Percentiles rank a stretch among this genome's conserved stretches.
These are phyloP conservation scores for Aspergillus brasiliensis DNA, from an alignment of 2,329 filamentous ascomycete species.

Conservation along the genomic window DNA sequence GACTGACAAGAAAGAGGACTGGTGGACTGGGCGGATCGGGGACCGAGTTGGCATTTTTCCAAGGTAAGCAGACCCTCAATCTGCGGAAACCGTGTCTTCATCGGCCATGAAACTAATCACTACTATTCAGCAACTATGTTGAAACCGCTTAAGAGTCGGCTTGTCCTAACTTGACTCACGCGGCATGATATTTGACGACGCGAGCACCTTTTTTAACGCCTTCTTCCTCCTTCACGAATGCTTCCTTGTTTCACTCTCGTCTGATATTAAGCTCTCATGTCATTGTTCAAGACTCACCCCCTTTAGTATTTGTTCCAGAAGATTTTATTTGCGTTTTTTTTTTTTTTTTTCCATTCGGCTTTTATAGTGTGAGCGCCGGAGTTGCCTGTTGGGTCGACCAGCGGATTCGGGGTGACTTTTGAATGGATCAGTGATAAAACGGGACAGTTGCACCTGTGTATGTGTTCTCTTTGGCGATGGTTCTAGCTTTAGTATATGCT, in stretches of 20 bases:
- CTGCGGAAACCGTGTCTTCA: background rate
- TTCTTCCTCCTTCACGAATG: background rate
- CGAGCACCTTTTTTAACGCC: background rate
- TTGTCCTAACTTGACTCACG: conserved; percentile 21
- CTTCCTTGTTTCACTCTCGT: conserved; percentile 4
- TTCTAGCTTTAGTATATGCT: background rate
- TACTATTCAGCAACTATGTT: conserved; percentile 38
- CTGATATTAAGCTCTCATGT: background rate
- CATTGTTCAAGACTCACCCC: background rate
- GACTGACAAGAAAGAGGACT: conserved; percentile 91
- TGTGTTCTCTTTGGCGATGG: background rate
- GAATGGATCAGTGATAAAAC: background rate
- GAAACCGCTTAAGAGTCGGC: conserved; percentile 31
- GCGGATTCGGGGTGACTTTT: background rate
- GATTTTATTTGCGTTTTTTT: no score
- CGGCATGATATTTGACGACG: conserved; percentile 29
- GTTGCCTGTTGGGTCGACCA: background rate
- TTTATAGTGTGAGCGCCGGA: background rate
- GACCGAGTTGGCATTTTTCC: conserved; percentile 89
- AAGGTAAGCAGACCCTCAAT: conserved; percentile 54
- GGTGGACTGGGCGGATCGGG: conserved; percentile 95
- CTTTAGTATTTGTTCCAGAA: background rate
- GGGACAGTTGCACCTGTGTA: background rate
- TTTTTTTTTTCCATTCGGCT: background rate
- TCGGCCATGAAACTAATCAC: conserved; percentile 13